Evolutionary conservation across 305 asterid genomes (phyloP), one percentile per base, ranked within the genome.

Genomic region (Fraxinus floribunda): DNA sequence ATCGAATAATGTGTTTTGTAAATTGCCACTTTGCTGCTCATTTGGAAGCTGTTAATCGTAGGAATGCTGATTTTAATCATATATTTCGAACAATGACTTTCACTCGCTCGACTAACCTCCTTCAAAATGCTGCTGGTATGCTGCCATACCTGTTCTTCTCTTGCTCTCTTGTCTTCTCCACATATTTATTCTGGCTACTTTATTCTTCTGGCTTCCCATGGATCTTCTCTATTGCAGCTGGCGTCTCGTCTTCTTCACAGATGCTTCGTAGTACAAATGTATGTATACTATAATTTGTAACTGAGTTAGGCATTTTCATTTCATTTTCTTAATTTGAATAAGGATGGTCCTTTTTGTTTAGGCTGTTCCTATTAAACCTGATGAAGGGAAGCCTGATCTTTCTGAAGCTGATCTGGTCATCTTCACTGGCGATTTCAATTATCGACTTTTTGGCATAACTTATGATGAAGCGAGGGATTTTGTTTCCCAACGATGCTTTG

Each of bases 1-100:
- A 94, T 75, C 89, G 97, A 52, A 90, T 94, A 83, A 89, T 93
- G 88, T 93, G 99, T 86, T 94, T 93, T 78, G 89, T 84, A 18
- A 96, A 94, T 85, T 93, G 98, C 60, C 99, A 96, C 87, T 88
- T 96, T 78, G 98, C 99, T 77, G 98, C 99, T 46, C 99, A 96
- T 89, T 85, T 94, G 86, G 99, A 96, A 81, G 98, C 99, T 64
- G 97, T 94, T 22, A 96, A 92, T 84, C 89, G 93, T 6, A 89
- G 97, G 16, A 96, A 96, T 84, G 97, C 98, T 26, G 98, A 96
- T 89, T 96, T 92, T 55, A 90, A 91, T 80, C 99, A 92, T 86
- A 94, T 96, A 83, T 94, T 82, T 78, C 91, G 95, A 76, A 88
- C 91, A 64, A 94, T 94, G 98, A 78, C 94, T 49, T 94, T 96